Evolutionary conservation across 2,329 filamentous ascomycete genomes (phyloP), one percentile per base, ranked within the genome.

Genomic region (Scorias spongiosa): DNA sequence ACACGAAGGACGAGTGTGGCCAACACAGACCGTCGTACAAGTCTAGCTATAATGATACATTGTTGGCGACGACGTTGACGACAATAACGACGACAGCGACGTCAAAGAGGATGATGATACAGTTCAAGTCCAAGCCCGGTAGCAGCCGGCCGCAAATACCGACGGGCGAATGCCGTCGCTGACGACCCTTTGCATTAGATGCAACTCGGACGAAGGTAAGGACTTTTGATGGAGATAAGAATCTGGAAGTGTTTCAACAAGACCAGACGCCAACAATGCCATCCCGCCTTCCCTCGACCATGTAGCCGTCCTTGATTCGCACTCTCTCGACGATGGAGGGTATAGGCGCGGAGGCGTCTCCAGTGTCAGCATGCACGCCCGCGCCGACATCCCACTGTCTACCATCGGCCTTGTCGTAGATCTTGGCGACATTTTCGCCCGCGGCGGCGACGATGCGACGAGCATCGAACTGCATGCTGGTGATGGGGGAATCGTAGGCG

Each of bases 321-420:
- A 96, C 89, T 47, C 76, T 78, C 65, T 96, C 88, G 15, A 98
- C 80, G 5, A 63, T 55, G 0, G 61, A 55, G 9, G 61, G 50
- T 17, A 46, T 49, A 2, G 39, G 43, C 45, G 81, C 71, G 11
- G 79, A 74, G 6, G 80, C 74, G 44, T 68, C 71, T 53, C 76
- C 78, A 10, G 74, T 76, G 45, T 78, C 74, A 42, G 82, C 78
- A 15, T 78, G 76, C 46, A 80, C 77, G 30, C 88, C 89, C 2
- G 86, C 80, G 43, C 91, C 91, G 63, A 88, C 95, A 62, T 94
- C 86, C 91, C 91, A 98, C 63, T 96, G 91, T 48, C 85, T 72
- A 36, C 87, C 87, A 60, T 98, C 91, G 2, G 86, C 81, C 72
- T 96, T 96, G 67, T 98, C 91, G 66, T 96, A 98, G 47, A 98